Conservation (phyloP, 2,329 filamentous ascomycete species). For the Fusarium neocosmosporiellum region DNA sequence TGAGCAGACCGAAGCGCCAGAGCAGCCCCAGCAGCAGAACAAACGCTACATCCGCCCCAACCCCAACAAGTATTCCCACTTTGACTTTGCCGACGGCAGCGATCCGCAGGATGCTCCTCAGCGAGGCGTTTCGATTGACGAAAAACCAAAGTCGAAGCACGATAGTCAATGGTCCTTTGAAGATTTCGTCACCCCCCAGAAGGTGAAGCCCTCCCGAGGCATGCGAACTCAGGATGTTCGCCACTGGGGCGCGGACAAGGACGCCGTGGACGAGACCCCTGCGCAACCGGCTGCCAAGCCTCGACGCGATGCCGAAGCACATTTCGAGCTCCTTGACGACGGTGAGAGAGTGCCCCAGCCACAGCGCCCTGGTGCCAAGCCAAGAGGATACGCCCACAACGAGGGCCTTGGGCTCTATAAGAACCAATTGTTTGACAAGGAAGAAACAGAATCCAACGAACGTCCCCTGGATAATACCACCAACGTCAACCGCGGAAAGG, state of each 20-base stretch:
- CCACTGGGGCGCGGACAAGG: constrained; percentile 81
- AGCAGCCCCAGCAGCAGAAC: constrained; percentile 55
- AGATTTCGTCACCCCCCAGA: constrained; percentile 87
- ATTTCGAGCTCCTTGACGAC: constrained; percentile 88
- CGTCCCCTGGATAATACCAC: constrained; percentile 73
- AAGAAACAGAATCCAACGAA: constrained; percentile 56
- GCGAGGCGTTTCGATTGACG: constrained; percentile 53
- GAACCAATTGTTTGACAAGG: constrained; percentile 76
- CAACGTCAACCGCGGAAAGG: constrained; percentile 79
- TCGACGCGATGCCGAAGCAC: constrained; percentile 81
- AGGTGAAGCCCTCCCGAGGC: constrained; percentile 70
- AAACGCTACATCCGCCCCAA: constrained; percentile 71
- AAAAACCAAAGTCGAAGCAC: constrained; percentile 69
- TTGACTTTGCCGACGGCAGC: constrained; percentile 79
- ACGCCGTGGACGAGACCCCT: constrained; percentile 63
- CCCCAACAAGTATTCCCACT: constrained; percentile 85
- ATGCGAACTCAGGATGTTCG: constrained; percentile 75
- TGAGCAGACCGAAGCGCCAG: constrained; percentile 55
- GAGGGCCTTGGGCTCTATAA: constrained; percentile 78
- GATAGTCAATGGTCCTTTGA: constrained; percentile 86
- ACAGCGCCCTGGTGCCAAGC: constrained; percentile 56
- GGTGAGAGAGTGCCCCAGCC: constrained; percentile 66
- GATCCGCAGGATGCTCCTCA: constrained; percentile 61
- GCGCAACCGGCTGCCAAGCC: constrained; percentile 71
- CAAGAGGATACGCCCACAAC: constrained; percentile 70